Evolutionary conservation across 805 yeast genomes (phyloP).

Genomic region (Tetrapisispora fleetii): DNA sequence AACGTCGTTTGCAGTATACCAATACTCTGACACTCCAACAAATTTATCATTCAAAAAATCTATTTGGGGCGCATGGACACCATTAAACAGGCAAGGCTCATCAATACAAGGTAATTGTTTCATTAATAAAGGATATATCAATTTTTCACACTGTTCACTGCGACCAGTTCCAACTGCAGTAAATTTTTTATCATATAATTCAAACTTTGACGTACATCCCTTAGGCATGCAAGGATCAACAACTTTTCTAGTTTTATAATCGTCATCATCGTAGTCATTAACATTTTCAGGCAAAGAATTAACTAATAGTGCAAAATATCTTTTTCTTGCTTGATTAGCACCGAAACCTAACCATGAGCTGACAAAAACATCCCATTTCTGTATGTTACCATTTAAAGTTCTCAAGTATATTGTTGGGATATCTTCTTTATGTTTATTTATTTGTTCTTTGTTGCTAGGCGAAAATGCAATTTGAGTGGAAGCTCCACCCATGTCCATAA

Average conservation of each 20-base stretch:
- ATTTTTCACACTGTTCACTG: slow-evolving; percentile 60
- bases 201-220: slow-evolving; percentile 42
- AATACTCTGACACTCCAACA: slow-evolving; percentile 91
- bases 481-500: slow-evolving; percentile 99
- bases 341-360: slow-evolving; percentile 98
- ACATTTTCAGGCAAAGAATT: slow-evolving; percentile 39
- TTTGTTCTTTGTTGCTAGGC: slow-evolving; percentile 54
- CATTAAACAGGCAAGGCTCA: slow-evolving; percentile 87
- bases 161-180: slow-evolving; percentile 67
- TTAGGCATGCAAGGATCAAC: slow-evolving; percentile 77
- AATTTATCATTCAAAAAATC: slow-evolving; percentile 73
- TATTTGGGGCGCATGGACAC: slow-evolving; percentile 85
- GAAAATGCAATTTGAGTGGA: slow-evolving; percentile 93
- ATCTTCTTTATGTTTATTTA: slow-evolving; percentile 60
- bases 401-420: slow-evolving; percentile 56
- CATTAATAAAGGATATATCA: slow-evolving; percentile 66
- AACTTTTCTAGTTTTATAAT: slow-evolving; percentile 30
- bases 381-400: slow-evolving; percentile 58
- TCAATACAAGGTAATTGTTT: slow-evolving; percentile 77
- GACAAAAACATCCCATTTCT: slow-evolving; percentile 80
- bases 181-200: slow-evolving; percentile 37
- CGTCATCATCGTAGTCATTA: slow-evolving; percentile 39
- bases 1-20: slow-evolving; percentile 93
- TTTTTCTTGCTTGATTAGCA: slow-evolving; percentile 80
- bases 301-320: slow-evolving; percentile 55